Conservation (phyloP, 345 rosid genomes). For the Noccaea bulbosa region DNA sequence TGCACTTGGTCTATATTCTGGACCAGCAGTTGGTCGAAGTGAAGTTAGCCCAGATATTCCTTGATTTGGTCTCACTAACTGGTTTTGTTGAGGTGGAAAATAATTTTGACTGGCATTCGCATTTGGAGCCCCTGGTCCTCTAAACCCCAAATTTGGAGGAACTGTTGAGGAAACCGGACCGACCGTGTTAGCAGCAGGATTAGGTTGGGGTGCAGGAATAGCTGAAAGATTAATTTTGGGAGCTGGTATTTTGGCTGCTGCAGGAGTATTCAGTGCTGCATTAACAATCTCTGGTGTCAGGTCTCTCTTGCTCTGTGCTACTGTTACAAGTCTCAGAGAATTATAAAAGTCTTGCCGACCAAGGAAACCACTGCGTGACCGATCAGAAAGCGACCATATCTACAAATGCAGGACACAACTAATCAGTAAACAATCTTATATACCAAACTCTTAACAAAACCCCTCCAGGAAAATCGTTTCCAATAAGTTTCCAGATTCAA, state of each 20-base stretch:
- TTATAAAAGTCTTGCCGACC: slow-evolving; percentile 84
- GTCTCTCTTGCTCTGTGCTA: slow-evolving; percentile 94
- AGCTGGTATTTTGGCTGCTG: slow-evolving; percentile 94
- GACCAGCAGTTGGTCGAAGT: slow-evolving; percentile 51
- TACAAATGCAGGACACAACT: slow-evolving; percentile 44
- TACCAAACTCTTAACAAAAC: background rate
- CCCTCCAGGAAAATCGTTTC: slow-evolving; percentile 4
- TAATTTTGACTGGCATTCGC: slow-evolving; percentile 51
- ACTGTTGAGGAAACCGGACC: slow-evolving; percentile 44
- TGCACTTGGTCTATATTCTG: slow-evolving; percentile 58
- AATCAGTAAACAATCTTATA: slow-evolving; percentile 16
- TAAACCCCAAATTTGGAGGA: slow-evolving; percentile 57
- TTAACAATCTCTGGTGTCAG: slow-evolving; percentile 92
- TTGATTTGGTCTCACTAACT: slow-evolving; percentile 52
- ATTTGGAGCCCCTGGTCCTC: slow-evolving; percentile 69
- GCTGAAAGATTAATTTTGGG: slow-evolving; percentile 84
- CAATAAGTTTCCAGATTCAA: slow-evolving; percentile 11
- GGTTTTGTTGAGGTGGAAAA: slow-evolving; percentile 64
- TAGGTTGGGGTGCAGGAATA: slow-evolving; percentile 53
- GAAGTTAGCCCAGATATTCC: slow-evolving; percentile 54
- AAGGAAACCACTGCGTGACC: slow-evolving; percentile 72
- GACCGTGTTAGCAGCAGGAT: slow-evolving; percentile 50
- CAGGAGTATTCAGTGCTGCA: slow-evolving; percentile 90
- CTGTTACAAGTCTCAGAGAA: slow-evolving; percentile 94
- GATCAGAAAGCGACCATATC: slow-evolving; percentile 94